Conservation (phyloP, 1,284 basidiomycete genomes). For the Pascua sp. region DNA sequence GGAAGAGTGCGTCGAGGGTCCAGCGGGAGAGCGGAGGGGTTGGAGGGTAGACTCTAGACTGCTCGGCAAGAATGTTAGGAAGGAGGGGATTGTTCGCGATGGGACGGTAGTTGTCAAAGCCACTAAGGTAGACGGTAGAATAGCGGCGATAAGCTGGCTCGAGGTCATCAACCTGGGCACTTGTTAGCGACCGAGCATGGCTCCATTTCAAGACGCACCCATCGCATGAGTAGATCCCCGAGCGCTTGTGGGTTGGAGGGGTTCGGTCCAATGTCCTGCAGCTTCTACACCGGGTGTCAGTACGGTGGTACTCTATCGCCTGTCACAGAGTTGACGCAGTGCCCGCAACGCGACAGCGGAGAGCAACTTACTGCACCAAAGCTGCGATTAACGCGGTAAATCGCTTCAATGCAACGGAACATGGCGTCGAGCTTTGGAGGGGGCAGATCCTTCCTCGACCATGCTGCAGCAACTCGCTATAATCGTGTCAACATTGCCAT, state of each 20-base stretch:
- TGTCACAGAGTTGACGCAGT: too few species aligned
- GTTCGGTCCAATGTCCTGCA: constrained; percentile 89
- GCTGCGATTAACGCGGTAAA: constrained; percentile 85
- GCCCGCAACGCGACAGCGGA: neutral
- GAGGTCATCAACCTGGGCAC: constrained; percentile 75
- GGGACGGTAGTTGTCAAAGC: constrained; percentile 79
- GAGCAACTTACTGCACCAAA: constrained; percentile 63
- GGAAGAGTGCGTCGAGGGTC: constrained; percentile 84
- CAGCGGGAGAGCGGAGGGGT: constrained; percentile 56
- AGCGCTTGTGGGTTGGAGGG: constrained; percentile 92
- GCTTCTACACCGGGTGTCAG: constrained; percentile 58
- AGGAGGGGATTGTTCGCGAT: constrained; percentile 73
- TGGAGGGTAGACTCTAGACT: constrained; percentile 63
- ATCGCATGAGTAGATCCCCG: constrained; percentile 93
- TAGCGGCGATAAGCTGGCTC: constrained; percentile 83
- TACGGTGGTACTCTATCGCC: constrained; percentile 1
- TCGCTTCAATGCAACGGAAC: constrained; percentile 87
- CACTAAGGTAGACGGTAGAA: constrained; percentile 65
- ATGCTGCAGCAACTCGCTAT: constrained; percentile 92
- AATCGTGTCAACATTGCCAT: constrained; percentile 8
- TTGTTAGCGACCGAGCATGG: neutral
- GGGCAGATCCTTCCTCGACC: constrained; percentile 91
- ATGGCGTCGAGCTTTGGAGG: constrained; percentile 86
- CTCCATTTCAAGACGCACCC: constrained; percentile 68
- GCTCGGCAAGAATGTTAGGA: constrained; percentile 62